Conservation (phyloP, 2,329 filamentous ascomycete genomes). For the Ophiostoma quercus region DNA sequence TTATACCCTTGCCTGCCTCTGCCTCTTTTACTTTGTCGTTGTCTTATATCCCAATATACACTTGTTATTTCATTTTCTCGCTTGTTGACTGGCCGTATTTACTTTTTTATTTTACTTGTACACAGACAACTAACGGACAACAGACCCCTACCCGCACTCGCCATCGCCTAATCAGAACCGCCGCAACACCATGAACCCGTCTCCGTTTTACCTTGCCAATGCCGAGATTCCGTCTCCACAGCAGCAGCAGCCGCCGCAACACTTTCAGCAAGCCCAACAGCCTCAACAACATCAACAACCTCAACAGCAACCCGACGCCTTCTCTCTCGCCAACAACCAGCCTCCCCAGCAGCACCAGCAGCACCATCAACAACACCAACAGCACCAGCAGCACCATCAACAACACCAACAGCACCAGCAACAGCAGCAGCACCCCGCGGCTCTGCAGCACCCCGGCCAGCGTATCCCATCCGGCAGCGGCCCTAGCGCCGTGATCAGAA, state of each 20-base stretch:
- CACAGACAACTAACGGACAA: slow-evolving; percentile 7
- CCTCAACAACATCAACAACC: background rate
- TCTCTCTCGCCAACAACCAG: background rate
- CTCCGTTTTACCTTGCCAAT: slow-evolving; percentile 22
- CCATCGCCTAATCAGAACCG: slow-evolving; percentile 53
- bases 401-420: slow-evolving; percentile 19
- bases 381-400: slow-evolving; percentile 47
- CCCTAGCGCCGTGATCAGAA: slow-evolving; percentile 34
- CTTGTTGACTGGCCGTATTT: slow-evolving; percentile 1
- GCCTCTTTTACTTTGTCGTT: background rate
- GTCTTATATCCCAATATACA: slow-evolving; percentile 4
- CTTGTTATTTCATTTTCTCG: background rate
- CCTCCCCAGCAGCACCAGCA: slow-evolving; percentile 45
- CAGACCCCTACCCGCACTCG: slow-evolving; percentile 45
- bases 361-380: slow-evolving; percentile 15
- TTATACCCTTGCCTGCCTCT: background rate
- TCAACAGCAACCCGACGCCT: background rate
- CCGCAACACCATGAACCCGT: slow-evolving; percentile 40
- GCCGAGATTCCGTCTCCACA: slow-evolving; percentile 39
- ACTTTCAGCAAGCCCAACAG: slow-evolving; percentile 4
- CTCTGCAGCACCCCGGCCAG: slow-evolving; percentile 37
- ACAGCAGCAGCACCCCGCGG: slow-evolving; percentile 14
- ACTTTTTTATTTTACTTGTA: background rate
- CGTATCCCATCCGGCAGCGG: slow-evolving; percentile 43
- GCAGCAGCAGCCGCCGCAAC: slow-evolving; percentile 20